Conservation (phyloP, 1,284 basidiomycete genomes). For the Kalmanozyma brasiliensis region DNA sequence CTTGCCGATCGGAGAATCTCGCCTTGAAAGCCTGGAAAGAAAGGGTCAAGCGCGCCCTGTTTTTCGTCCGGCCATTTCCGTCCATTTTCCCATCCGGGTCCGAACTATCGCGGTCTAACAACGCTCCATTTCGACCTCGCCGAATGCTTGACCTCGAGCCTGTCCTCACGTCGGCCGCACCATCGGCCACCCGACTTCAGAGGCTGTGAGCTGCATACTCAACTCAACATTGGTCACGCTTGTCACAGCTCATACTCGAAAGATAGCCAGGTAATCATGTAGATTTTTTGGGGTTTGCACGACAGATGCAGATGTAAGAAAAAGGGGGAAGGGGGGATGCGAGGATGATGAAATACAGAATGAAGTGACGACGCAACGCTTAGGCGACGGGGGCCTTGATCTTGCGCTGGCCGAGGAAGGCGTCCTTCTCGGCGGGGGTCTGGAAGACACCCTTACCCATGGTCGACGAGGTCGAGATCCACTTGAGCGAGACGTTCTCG, state of each 20-base stretch:
- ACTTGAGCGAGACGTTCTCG: slow-evolving; percentile 98
- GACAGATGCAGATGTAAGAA: slow-evolving; percentile 34
- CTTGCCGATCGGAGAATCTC: slow-evolving; percentile 22
- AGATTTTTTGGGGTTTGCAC: slow-evolving; percentile 43
- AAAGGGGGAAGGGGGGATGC: slow-evolving; percentile 17
- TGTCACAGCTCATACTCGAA: too few relatives aligned
- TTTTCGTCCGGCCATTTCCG: slow-evolving; percentile 43
- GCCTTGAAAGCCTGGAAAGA: neutral
- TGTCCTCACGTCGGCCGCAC: too few relatives aligned
- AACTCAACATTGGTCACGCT: too few relatives aligned
- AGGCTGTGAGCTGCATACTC: too few relatives aligned
- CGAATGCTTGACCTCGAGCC: neutral
- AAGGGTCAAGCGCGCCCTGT: slow-evolving; percentile 9
- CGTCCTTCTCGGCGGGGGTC: slow-evolving; percentile 91
- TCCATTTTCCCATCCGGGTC: slow-evolving; percentile 11
- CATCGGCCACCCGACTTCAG: too few relatives aligned
- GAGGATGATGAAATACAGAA: slow-evolving; percentile 27
- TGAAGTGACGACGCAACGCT: slow-evolving; percentile 19
- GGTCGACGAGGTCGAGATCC: slow-evolving; percentile 97
- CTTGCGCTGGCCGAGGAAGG: slow-evolving; percentile 80
- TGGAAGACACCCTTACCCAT: slow-evolving; percentile 90
- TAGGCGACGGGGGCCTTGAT: slow-evolving; percentile 50
- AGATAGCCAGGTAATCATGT: slow-evolving; percentile 42
- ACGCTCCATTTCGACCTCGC: too few relatives aligned
- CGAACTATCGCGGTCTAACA: slow-evolving; percentile 18